Evolutionary conservation across 2,329 filamentous ascomycete genomes (phyloP).

Genomic region (Coniochaeta sp.): DNA sequence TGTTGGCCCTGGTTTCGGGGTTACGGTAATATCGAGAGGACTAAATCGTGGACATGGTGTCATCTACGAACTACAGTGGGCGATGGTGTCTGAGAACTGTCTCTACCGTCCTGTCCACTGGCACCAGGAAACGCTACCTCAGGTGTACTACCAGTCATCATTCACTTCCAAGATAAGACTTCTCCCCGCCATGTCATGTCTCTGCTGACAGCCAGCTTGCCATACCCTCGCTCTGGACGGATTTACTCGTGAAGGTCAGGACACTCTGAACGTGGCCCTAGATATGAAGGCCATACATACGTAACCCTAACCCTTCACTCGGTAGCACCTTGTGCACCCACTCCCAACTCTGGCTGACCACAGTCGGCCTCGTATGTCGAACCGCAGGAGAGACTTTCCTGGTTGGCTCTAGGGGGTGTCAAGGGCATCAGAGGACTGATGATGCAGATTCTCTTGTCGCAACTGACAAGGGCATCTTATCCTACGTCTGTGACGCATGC

Average conservation of each 20-base stretch:
- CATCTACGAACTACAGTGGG: no score
- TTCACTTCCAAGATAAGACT: no score
- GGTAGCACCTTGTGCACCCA: no score
- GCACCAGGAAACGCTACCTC: no score
- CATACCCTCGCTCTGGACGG: slow-evolving; percentile 44
- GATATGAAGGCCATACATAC: slow-evolving; percentile 9
- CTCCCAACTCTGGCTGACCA: slow-evolving; percentile 6
- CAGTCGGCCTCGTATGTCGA: slow-evolving; percentile 39
- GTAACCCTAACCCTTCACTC: not conserved
- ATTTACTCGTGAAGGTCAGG: slow-evolving; percentile 69
- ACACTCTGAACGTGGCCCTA: slow-evolving; percentile 61
- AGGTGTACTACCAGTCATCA: no score
- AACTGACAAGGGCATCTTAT: not conserved
- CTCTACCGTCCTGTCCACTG: no score
- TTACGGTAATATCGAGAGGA: no score
- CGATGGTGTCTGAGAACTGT: no score
- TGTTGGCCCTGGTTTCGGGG: no score
- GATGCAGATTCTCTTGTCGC: slow-evolving; percentile 19
- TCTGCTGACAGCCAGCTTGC: no score
- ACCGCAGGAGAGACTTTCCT: slow-evolving; percentile 53
- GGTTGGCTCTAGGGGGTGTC: slow-evolving; percentile 62
- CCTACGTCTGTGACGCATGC: not conserved
- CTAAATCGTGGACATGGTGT: no score
- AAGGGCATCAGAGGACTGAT: slow-evolving; percentile 51
- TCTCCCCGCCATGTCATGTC: no score